Conservation (phyloP, 2,329 filamentous ascomycete genomes). For the Fusarium gaditjirri region DNA sequence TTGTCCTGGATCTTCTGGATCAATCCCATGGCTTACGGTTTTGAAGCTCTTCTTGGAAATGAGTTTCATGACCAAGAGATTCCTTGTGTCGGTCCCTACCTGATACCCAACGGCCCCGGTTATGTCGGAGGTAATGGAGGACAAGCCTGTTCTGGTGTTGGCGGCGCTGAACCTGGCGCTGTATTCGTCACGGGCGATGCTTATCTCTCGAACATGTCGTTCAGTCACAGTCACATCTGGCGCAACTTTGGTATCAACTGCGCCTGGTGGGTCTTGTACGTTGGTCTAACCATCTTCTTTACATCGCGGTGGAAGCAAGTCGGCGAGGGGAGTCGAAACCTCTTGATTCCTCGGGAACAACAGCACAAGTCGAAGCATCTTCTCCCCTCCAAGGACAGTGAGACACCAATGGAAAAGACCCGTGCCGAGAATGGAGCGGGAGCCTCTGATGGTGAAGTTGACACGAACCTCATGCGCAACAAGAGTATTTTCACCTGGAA, state of each 20-base stretch:
- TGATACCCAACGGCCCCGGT: conserved; percentile 61
- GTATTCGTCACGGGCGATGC: conserved; percentile 64
- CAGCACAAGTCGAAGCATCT: conserved; percentile 50
- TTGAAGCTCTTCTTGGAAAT: conserved; percentile 74
- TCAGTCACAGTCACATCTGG: conserved; percentile 64
- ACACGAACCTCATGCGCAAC: conserved; percentile 64
- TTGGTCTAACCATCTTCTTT: conserved; percentile 65
- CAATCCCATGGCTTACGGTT: conserved; percentile 75
- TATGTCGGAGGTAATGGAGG: conserved; percentile 54
- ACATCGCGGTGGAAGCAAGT: conserved; percentile 67
- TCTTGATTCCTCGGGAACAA: conserved; percentile 73
- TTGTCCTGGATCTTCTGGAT: conserved; percentile 72
- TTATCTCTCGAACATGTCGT: conserved; percentile 66
- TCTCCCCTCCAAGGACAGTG: conserved; percentile 60
- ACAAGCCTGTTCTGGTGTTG: conserved; percentile 67
- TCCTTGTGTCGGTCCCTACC: conserved; percentile 59
- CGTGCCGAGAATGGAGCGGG: rapidly evolving
- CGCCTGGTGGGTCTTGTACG: conserved; percentile 70
- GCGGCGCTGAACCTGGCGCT: conserved; percentile 63
- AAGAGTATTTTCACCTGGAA: conserved; percentile 80
- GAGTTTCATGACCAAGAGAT: conserved; percentile 71
- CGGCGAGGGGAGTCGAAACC: conserved; percentile 62
- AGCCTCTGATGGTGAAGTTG: conserved; percentile 35
- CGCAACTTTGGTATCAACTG: conserved; percentile 70
- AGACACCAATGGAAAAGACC: conserved; percentile 38